Evolutionary conservation across 352 stramenopile species (phyloP), one percentile per base, ranked within the genome.

Genomic region (Albugo laibachii): DNA sequence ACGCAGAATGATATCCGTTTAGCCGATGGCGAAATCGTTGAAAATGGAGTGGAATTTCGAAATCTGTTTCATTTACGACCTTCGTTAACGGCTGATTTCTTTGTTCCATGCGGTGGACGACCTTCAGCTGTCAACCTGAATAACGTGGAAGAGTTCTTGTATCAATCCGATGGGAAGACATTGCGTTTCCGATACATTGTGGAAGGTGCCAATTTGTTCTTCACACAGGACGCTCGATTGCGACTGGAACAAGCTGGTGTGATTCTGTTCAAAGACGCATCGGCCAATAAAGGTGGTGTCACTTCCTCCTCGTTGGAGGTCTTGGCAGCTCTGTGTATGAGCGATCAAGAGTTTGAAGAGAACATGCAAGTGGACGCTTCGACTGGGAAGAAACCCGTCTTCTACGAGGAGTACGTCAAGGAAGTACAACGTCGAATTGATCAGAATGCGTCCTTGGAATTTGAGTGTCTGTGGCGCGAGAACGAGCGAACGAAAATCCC

Each of bases 131-230:
- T 99, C 41, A 96, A 98, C 61, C 69, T 85, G 40, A 83, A 80
- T 57, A 98, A 98, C 67, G 95, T 94, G 39, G 72, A 88, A 45
- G 64, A 95, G 49, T 97, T 83, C 58, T 68, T 86, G 58, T 80
- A 72, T 63, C 62, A 65, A 34, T 62, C 65, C 19, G 68, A 81
- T 43, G 69, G 68, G 36, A 71, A 73, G 38, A 75, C 74, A 37
- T 86, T 95, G 18, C 93, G 80, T 2, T 92, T 85, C 54, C 81
- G 82, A 52, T 83, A 97, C 50, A 97, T 99, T 47, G 93, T 98
- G 1, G 95, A 99, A 65, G 94, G 92, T 15, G 93, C 93, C 40
- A 98, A 98, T 68, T 67, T 98, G 20, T 98, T 98, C 64, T 79
- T 97, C 50, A 97, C 89, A 15, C 74, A 87, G 45, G 92, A 97